phyloP scores from a whole-genome alignment of 2,329 filamentous ascomycete genomes.

The Talaromyces sp. region DNA sequence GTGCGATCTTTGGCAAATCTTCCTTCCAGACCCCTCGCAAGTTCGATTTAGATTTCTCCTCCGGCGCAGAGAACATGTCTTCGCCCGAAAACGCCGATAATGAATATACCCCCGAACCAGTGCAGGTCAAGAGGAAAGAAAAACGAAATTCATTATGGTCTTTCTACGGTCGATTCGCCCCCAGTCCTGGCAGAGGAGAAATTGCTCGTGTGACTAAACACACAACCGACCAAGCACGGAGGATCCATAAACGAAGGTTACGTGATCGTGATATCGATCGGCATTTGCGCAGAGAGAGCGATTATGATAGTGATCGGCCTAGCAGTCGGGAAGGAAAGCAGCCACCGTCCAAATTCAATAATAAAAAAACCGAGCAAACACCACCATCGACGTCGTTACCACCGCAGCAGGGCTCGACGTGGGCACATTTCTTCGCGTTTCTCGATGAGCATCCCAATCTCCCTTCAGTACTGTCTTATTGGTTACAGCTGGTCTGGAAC shows the following conservation, averaged over 20 bases:
- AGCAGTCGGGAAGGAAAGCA: constrained; percentile 33
- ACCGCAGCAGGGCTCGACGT: constrained; percentile 32
- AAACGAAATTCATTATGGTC: constrained; percentile 39
- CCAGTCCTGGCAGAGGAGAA: constrained; percentile 60
- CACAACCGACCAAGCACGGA: constrained; percentile 41
- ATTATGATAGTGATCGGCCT: constrained; percentile 40
- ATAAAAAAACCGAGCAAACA: constrained; percentile 1
- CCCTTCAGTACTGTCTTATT: constrained; percentile 61
- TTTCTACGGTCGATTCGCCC: constrained; percentile 41
- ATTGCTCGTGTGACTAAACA: constrained; percentile 48
- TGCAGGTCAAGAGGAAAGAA: constrained; percentile 30
- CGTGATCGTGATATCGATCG: constrained; percentile 45
- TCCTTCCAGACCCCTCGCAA: constrained; percentile 48
- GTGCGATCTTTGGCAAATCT: constrained; percentile 34
- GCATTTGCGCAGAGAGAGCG: constrained; percentile 36
- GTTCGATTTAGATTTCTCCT: constrained; percentile 44
- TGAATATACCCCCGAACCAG: constrained; percentile 32
- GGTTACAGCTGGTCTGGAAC: constrained; percentile 57
- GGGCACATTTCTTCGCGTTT: constrained; percentile 54
- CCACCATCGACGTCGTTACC: background rate
- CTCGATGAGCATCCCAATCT: constrained; percentile 61
- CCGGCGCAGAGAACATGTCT: constrained; percentile 32
- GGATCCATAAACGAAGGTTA: constrained; percentile 47
- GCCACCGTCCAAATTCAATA: constrained; percentile 17
- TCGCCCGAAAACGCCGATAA: constrained; percentile 43